These are phyloP conservation scores for Zychaea mexicana DNA, from an alignment of 371 early-diverging fungal species.

Conservation along the genomic window DNA sequence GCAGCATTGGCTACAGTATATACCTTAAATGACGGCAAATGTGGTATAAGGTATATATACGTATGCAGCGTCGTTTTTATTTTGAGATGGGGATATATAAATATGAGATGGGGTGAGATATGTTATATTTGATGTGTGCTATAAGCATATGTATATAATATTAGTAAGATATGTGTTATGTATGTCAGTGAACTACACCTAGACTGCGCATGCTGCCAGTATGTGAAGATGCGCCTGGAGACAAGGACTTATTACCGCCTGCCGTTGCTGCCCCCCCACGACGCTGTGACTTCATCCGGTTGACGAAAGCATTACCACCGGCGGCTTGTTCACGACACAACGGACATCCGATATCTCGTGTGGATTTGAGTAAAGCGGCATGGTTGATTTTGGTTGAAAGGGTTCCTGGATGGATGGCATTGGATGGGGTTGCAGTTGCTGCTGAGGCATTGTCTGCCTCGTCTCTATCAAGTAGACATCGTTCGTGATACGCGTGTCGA, in stretches of 20 bases:
- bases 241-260: neutral
- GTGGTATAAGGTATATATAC: too few relatives aligned
- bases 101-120: too few relatives aligned
- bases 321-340: constrained; percentile 59
- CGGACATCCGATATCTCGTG: constrained; percentile 54
- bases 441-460: constrained; percentile 1
- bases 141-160: too few relatives aligned
- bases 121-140: too few relatives aligned
- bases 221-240: constrained; percentile 19
- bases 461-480: constrained; percentile 56
- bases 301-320: constrained; percentile 53
- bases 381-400: constrained; percentile 56
- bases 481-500: constrained; percentile 72
- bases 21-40: too few relatives aligned
- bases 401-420: constrained; percentile 31
- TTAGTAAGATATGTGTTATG: too few relatives aligned
- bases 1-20: too few relatives aligned
- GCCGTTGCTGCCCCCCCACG: constrained; percentile 8
- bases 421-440: constrained; percentile 18
- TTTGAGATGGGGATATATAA: too few relatives aligned
- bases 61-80: neutral
- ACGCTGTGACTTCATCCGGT: constrained; percentile 46
- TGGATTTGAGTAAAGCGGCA: constrained; percentile 54
- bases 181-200: constrained; percentile 35
- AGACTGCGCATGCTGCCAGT: constrained; percentile 41